Base-by-base conservation (phyloP, 2,329 filamentous ascomycete species). In the Escovopsis sp. region DNA sequence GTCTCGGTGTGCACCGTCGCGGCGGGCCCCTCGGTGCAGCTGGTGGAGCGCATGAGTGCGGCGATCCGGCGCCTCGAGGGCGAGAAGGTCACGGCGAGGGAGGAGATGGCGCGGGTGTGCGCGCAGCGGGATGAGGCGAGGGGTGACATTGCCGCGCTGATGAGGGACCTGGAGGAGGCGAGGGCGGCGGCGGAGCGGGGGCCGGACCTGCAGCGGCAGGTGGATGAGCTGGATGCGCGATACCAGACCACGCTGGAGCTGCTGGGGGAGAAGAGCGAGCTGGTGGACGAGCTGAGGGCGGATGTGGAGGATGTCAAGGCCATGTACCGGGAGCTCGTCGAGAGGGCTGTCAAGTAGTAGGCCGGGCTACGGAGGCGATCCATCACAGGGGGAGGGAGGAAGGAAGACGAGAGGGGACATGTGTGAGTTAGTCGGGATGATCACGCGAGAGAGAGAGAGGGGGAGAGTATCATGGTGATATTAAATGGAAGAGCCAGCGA, bases 251-350 rank as follows among this genome's bases (percentile, higher is more conserved):
- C 86, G 46, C 68, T 98, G 42, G 88, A 96, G 65, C 81, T 96
- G 77, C 65, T 98, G 44, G 91, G 91, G 2, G 91, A 98, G 73
- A 94, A 94, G 74, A 94, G 86, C 60, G 91, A 98, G 68, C 68
- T 82, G 55, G 88, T 94, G 2, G 87, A 94, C 56, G 91, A 98
- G 68, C 67, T 98, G 51, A 78, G 73, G 60, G 81, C 83, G 11
- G 91, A 96, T 68, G 83, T 98, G 42, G 70, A 79, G 50, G 91
- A 98, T 67, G 72, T 98, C 59, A 98, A 98, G 69, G 82, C 80
- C 56, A 94, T 98, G 73, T 96, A 96, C 66, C 77, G 86, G 50
- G 89, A 96, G 58, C 64, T 98, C 59, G 83, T 94, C 39, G 85
- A 94, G 64, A 77, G 80, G 56, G 89, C 85, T 45, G 77, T 87